phyloP scores from a whole-genome alignment of 129 eudicot species.

The Solidago caesia region DNA sequence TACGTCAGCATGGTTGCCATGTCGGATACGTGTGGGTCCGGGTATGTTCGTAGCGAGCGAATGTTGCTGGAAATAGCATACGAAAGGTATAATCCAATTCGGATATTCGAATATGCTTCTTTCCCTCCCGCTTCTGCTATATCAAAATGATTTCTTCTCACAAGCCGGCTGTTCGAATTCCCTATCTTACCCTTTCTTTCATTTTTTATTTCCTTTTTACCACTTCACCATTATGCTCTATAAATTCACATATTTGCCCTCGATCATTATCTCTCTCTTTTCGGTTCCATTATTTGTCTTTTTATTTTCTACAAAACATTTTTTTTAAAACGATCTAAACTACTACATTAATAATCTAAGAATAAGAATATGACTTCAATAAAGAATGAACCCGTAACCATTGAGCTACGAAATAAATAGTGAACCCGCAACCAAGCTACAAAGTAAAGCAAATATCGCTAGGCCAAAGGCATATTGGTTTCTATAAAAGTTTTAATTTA shows the following conservation, averaged over 20 bases:
- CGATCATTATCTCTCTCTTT: background rate
- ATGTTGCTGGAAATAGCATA: background rate
- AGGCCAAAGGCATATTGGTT: too few species aligned
- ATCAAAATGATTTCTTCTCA: constrained; percentile 11
- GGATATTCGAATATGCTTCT: constrained; percentile 42
- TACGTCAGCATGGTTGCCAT: constrained; percentile 31
- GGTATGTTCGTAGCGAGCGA: constrained; percentile 28
- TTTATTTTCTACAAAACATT: background rate
- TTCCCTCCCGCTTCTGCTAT: constrained; percentile 26
- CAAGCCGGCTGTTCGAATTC: constrained; percentile 10
- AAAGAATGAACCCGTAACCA: too few species aligned
- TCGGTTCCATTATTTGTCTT: background rate
- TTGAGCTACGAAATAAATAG: too few species aligned
- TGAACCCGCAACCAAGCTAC: too few species aligned
- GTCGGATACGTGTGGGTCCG: constrained; percentile 29
- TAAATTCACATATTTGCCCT: constrained; percentile 23
- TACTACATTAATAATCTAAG: too few species aligned
- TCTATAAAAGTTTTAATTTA: too few species aligned
- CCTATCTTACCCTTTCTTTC: constrained; percentile 19
- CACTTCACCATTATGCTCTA: background rate
- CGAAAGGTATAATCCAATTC: constrained; percentile 27
- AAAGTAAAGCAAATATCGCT: too few species aligned
- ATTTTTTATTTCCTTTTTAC: background rate
- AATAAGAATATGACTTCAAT: too few species aligned
- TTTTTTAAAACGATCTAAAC: background rate